Percentiles rank a stretch among this genome's conserved stretches.
These are phyloP conservation scores for Physcomitrellopsis africana DNA, from an alignment of 225 moss, liverwort and hornwort genomes.

Conservation along the genomic window DNA sequence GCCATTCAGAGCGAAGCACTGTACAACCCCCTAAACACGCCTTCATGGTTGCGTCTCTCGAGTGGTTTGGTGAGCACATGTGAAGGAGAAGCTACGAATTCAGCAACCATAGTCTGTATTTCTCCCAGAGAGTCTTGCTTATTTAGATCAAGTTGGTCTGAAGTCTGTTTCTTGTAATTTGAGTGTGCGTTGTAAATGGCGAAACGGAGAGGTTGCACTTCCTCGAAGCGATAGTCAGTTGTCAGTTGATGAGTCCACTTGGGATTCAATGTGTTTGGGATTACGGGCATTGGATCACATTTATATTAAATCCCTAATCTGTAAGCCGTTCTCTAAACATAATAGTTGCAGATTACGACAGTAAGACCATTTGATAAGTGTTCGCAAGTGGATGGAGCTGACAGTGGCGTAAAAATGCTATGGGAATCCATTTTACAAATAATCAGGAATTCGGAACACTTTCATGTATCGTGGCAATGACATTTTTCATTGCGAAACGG, in stretches of 20 bases:
- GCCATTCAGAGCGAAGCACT: too few relatives aligned
- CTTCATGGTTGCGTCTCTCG: too few relatives aligned
- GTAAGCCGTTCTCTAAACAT: slow-evolving; percentile 40
- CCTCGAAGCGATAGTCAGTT: slow-evolving; percentile 49
- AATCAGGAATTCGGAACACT: background rate
- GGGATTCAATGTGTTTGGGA: slow-evolving; percentile 39
- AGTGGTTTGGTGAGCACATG: too few relatives aligned
- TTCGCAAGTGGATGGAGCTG: too few relatives aligned
- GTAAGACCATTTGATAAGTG: too few relatives aligned
- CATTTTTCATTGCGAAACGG: background rate
- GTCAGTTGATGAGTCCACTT: slow-evolving; percentile 37
- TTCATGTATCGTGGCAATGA: background rate
- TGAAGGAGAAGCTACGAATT: too few relatives aligned
- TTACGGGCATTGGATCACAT: slow-evolving; percentile 51
- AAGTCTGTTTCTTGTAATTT: slow-evolving; percentile 35
- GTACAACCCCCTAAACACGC: too few relatives aligned
- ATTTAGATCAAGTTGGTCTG: slow-evolving; percentile 35
- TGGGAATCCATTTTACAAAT: background rate
- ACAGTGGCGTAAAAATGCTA: too few relatives aligned
- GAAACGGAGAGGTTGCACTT: slow-evolving; percentile 40
- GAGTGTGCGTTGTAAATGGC: slow-evolving; percentile 46
- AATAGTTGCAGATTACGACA: slow-evolving; percentile 24
- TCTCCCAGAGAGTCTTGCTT: slow-evolving; percentile 65
- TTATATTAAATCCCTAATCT: slow-evolving; percentile 39
- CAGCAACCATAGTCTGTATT: too few relatives aligned